These are phyloP conservation scores for Saturnispora sanitii DNA, from an alignment of 805 yeast species.

Conservation along the genomic window DNA sequence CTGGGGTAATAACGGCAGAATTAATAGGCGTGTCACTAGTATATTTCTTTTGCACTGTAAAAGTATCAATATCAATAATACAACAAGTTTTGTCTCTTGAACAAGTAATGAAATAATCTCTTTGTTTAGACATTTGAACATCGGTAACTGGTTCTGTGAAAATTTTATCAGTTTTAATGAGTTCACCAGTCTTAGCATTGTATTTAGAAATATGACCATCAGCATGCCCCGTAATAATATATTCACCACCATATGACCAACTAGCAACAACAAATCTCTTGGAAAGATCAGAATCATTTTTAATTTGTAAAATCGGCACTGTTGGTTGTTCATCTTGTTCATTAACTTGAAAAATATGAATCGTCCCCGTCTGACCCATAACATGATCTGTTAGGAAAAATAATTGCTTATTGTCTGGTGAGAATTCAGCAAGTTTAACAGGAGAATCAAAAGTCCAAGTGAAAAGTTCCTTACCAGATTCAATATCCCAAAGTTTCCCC, in stretches of 20 bases:
- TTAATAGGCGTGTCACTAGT: conserved; percentile 90
- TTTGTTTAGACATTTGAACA: conserved; percentile 80
- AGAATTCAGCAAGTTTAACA: conserved; percentile 83
- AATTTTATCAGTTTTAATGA: conserved; percentile 44
- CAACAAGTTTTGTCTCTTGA: conserved; percentile 85
- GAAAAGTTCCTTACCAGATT: conserved; percentile 64
- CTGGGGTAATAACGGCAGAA: conserved; percentile 89
- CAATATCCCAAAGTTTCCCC: conserved; percentile 75
- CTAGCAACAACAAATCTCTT: conserved; percentile 69
- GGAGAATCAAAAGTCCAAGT: conserved; percentile 74
- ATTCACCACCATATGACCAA: conserved; percentile 69
- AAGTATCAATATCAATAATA: conserved; percentile 66
- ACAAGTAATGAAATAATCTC: conserved; percentile 81
- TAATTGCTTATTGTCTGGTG: conserved; percentile 58
- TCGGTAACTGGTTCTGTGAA: conserved; percentile 82
- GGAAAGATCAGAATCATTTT: conserved; percentile 38
- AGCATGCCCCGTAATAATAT: conserved; percentile 77
- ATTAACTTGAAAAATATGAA: conserved; percentile 55
- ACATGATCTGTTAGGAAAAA: conserved; percentile 82
- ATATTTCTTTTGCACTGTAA: conserved; percentile 63
- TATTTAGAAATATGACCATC: conserved; percentile 80
- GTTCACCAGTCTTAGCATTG: conserved; percentile 67
- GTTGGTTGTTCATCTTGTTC: conserved; percentile 35
- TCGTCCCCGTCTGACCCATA: conserved; percentile 79
- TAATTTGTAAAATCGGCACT: conserved; percentile 51